These are phyloP conservation scores for Suillus paluster DNA, from an alignment of 768 basidiomycete species.

Conservation along the genomic window DNA sequence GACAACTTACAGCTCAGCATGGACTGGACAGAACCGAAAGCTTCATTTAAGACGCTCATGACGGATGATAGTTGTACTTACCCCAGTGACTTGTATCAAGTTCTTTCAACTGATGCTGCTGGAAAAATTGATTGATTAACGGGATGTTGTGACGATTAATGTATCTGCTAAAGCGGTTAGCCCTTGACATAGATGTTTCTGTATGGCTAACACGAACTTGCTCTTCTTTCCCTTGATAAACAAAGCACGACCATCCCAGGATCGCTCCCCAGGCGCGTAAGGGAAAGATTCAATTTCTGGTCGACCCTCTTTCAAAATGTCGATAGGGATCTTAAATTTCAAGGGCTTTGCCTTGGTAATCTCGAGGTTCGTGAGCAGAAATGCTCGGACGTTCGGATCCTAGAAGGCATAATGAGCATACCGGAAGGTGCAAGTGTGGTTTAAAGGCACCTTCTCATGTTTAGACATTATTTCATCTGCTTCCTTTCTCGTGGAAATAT, in stretches of 20 bases:
- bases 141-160: slow-evolving; percentile 75
- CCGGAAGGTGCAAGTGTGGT: too few relatives aligned
- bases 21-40: slow-evolving; percentile 51
- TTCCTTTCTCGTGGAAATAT: slow-evolving; percentile 64
- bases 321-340: slow-evolving; percentile 77
- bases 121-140: slow-evolving; percentile 71
- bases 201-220: slow-evolving; percentile 47
- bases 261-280: slow-evolving; percentile 57
- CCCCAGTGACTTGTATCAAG: slow-evolving; percentile 90
- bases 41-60: not conserved
- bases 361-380: slow-evolving; percentile 83
- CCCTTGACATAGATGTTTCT: not conserved
- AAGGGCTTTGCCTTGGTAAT: slow-evolving; percentile 38
- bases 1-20: slow-evolving; percentile 67
- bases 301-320: slow-evolving; percentile 65
- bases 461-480: slow-evolving; percentile 67
- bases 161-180: slow-evolving; percentile 50
- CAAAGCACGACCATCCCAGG: slow-evolving; percentile 63
- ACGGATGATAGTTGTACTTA: slow-evolving; percentile 38
- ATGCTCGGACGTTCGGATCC: slow-evolving; percentile 78
- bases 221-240: slow-evolving; percentile 83
- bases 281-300: slow-evolving; percentile 80
- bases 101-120: slow-evolving; percentile 60
- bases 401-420: slow-evolving; percentile 35
- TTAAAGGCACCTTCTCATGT: slow-evolving; percentile 62